Percentiles rank a stretch among this genome's conserved stretches.
phyloP scores from a whole-genome alignment of 768 basidiomycete species.

The Tylopilus felleus region DNA sequence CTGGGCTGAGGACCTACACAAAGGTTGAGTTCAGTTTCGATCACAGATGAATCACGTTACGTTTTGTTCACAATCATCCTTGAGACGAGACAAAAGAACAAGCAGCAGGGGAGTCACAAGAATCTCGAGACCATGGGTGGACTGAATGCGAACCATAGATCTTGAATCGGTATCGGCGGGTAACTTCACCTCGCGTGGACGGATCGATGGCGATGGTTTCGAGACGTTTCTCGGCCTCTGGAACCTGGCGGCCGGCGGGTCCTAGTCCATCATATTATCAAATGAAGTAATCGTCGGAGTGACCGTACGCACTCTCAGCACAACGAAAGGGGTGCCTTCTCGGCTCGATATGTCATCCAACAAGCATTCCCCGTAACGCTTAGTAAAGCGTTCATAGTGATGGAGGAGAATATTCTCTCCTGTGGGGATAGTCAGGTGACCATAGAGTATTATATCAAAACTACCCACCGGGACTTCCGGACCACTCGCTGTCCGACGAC shows the following conservation, averaged over 20 bases:
- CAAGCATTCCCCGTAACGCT: constrained; percentile 43
- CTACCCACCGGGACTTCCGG: constrained; percentile 37
- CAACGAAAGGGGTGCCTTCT: constrained; percentile 46
- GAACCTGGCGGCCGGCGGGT: constrained; percentile 7
- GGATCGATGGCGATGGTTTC: not conserved
- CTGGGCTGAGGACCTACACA: constrained; percentile 36
- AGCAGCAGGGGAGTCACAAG: constrained; percentile 56
- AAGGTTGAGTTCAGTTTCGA: constrained; percentile 7
- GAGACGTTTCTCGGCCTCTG: constrained; percentile 1
- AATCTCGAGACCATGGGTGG: constrained; percentile 36
- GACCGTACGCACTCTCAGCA: constrained; percentile 38
- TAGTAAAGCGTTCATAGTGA: constrained; percentile 48
- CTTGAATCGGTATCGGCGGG: not conserved
- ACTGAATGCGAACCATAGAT: constrained; percentile 38
- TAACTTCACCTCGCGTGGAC: constrained; percentile 4
- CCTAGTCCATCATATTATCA: constrained; percentile 8
- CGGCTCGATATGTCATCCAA: constrained; percentile 39
- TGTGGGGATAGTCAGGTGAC: constrained; percentile 16
- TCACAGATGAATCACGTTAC: constrained; percentile 34
- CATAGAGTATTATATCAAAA: not conserved
- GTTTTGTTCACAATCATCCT: constrained; percentile 44
- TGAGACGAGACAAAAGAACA: constrained; percentile 40
- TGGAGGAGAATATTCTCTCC: constrained; percentile 31
- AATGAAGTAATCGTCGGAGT: not conserved
- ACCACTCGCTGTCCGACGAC: constrained; percentile 36